Evolutionary conservation across 352 stramenopile genomes (phyloP), one percentile per base, ranked within the genome.

Genomic region (Thraustotheca clavata): DNA sequence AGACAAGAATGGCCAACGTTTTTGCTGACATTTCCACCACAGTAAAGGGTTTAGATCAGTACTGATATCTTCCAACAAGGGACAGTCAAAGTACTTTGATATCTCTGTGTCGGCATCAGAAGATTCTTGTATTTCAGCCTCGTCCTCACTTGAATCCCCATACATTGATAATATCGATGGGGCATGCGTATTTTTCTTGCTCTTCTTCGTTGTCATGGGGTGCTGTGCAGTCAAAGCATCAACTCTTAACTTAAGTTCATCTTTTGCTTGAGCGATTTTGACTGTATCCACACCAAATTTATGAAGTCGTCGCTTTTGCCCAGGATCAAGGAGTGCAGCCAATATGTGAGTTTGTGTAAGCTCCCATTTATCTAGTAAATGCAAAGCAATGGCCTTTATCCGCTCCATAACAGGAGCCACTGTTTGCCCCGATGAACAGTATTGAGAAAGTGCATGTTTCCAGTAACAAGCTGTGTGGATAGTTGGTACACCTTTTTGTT

Each of bases 391-490:
- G 6, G 38, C 20, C n/a, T 55, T 12, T 27, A 50, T 12, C 12
- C 9, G 12, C 26, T 5, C 8, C n/a, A n/a, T n/a, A n/a, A n/a
- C n/a, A n/a, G n/a, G 41, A 40, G 12, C 38, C 12, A 9, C 2
- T 47, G 35, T 26, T 11, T 20, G 0, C 46, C 57, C 12, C 29
- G 20, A 6, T 7, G 18, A 18, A 33, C 57, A 65, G 39, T 65
- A 43, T n/a, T 55, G 36, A 8, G 35, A 9, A 11, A 65, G 41
- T 34, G 39, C 57, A 16, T 65, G 57, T 3, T 43, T 43, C 57
- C 57, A 65, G 29, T 65, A 65, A n/a, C 57, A 65, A n/a, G 57
- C 57, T 4, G 57, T 65, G 41, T 65, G 57, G 6, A 65, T 29
- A 40, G 38, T 65, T 1, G 57, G 57, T 20, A 26, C 27, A 11